Conservation (phyloP, 306 rosid genomes). For the Citrullus colocynthis region DNA sequence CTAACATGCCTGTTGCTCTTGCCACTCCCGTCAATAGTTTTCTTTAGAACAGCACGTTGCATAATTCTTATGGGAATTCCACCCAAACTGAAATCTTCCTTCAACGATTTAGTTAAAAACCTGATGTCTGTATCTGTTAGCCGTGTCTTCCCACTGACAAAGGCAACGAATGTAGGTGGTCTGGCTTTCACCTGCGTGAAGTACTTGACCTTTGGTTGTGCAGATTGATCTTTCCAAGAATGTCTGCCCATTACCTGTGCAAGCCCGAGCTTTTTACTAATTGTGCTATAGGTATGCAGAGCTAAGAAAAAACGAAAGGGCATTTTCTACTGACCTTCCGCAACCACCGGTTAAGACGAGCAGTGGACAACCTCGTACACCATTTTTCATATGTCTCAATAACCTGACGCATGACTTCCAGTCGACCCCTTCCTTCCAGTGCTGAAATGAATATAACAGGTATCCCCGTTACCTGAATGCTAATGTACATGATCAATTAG, state of each 20-base stretch:
- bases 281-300: not conserved
- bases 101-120: conserved; percentile 75
- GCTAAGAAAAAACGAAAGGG: not conserved
- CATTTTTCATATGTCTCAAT: conserved; percentile 73
- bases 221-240: conserved; percentile 95
- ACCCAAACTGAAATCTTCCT: conserved; percentile 91
- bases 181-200: conserved; percentile 96
- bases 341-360: conserved; percentile 92
- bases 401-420: conserved; percentile 50
- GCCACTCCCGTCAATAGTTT: conserved; percentile 17
- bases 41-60: conserved; percentile 51
- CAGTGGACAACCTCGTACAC: conserved; percentile 75
- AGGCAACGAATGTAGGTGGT: conserved; percentile 88
- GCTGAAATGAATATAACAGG: conserved; percentile 87
- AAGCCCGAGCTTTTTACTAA: not conserved
- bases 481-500: not conserved
- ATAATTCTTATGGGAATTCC: conserved; percentile 86
- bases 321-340: conserved; percentile 40
- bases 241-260: conserved; percentile 92
- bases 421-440: conserved; percentile 75
- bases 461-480: conserved; percentile 66
- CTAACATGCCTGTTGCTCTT: conserved; percentile 24
- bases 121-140: conserved; percentile 62
- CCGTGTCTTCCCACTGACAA: conserved; percentile 61
- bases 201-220: conserved; percentile 77